Evolutionary conservation across 106 monocot species (phyloP).

Genomic region (Acorus calamus): DNA sequence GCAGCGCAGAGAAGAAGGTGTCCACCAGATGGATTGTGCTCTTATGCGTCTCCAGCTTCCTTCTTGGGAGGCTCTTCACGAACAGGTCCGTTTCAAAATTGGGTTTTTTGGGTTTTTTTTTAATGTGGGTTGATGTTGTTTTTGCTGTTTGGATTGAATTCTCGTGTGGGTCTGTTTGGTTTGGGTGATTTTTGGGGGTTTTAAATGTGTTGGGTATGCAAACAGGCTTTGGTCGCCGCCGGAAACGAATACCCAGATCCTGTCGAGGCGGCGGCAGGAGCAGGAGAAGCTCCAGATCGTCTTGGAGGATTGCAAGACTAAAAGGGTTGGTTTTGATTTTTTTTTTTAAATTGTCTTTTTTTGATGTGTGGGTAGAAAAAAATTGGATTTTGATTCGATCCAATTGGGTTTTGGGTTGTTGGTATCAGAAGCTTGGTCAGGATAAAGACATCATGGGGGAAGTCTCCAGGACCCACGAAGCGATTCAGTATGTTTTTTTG

Average conservation of each 20-base stretch:
- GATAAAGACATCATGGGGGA: slow-evolving; percentile 28
- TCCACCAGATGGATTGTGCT: neutral
- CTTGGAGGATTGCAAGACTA: slow-evolving; percentile 23
- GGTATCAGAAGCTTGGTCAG: slow-evolving; percentile 11
- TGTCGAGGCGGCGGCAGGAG: slow-evolving; percentile 21
- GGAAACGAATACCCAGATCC: slow-evolving; percentile 13
- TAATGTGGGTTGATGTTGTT: neutral
- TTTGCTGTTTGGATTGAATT: neutral
- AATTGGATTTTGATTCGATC: neutral
- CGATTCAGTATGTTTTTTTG: slow-evolving; percentile 30
- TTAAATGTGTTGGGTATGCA: neutral
- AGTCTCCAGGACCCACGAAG: slow-evolving; percentile 38
- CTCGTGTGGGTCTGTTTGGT: neutral
- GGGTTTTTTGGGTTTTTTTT: neutral
- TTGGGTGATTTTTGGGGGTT: neutral
- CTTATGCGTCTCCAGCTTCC: neutral
- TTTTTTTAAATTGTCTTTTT: too few relatives aligned
- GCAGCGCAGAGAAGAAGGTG: slow-evolving; percentile 1
- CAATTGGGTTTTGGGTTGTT: neutral
- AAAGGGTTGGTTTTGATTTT: slow-evolving; percentile 15
- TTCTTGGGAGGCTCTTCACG: slow-evolving; percentile 4
- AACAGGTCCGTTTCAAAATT: neutral
- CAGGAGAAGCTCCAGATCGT: slow-evolving; percentile 31
- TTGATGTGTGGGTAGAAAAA: neutral
- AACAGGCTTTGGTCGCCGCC: slow-evolving; percentile 25